phyloP scores from a whole-genome alignment of 176 grass and related monocot species.

The Musa beccarii region DNA sequence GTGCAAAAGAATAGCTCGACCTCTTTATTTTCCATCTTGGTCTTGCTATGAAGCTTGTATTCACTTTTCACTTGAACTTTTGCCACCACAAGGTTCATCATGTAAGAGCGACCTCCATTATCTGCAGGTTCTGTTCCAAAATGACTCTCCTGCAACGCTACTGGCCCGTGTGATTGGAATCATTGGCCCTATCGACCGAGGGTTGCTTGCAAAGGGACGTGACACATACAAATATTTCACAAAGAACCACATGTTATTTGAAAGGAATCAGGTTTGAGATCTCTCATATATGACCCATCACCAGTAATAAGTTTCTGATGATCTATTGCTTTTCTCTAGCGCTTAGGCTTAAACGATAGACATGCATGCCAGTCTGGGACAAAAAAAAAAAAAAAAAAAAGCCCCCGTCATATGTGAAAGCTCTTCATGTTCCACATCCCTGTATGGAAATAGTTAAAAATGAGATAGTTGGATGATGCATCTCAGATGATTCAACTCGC shows the following conservation, averaged over 20 bases:
- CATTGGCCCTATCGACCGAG: conserved; percentile 78
- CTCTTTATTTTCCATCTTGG: background rate
- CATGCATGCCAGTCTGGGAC: background rate
- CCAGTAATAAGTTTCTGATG: background rate
- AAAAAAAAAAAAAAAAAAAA: too few relatives aligned
- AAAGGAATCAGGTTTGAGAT: conserved; percentile 90
- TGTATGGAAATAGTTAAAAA: too few relatives aligned
- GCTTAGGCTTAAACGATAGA: background rate
- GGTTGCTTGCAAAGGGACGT: conserved; percentile 87
- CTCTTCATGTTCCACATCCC: too few relatives aligned
- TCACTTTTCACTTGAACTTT: background rate
- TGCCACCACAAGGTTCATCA: background rate
- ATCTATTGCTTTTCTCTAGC: background rate
- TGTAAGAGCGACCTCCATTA: background rate
- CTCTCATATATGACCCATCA: background rate
- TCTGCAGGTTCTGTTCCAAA: conserved; percentile 89
- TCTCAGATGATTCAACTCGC: too few relatives aligned
- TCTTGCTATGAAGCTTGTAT: background rate
- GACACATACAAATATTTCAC: conserved; percentile 99
- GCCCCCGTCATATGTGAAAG: too few relatives aligned
- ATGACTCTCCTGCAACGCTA: conserved; percentile 94
- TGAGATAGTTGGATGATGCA: too few relatives aligned
- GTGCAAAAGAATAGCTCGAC: background rate
- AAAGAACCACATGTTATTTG: conserved; percentile 96
- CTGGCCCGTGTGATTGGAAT: conserved; percentile 94